A percentile compares a stretch with the other conserved stretches of the same genome.
Evolutionary conservation across 2,329 filamentous ascomycete genomes (phyloP).

Genomic region (Verticillium dahliae): DNA sequence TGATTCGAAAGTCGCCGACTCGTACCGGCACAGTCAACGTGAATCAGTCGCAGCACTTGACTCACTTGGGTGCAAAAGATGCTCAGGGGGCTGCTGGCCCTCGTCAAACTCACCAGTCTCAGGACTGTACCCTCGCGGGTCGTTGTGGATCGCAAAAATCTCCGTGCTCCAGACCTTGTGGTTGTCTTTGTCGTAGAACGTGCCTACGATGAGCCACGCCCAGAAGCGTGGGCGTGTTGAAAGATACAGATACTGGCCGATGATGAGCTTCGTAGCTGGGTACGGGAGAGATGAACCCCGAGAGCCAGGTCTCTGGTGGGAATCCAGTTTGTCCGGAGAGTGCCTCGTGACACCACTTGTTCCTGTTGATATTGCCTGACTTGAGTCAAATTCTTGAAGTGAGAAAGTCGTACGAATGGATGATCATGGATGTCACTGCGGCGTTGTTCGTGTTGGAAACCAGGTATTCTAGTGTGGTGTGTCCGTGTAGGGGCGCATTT

Average conservation of each 20-base stretch:
- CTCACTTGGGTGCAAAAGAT: not conserved
- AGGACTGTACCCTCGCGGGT: not conserved
- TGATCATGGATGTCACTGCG: no score
- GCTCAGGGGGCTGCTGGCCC: not conserved
- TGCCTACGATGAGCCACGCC: constrained; percentile 39
- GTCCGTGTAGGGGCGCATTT: no score
- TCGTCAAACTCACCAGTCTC: constrained; percentile 6
- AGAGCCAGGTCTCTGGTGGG: constrained; percentile 1
- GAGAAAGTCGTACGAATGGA: no score
- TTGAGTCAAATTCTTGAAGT: no score
- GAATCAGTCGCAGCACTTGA: not conserved
- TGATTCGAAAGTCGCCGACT: not conserved
- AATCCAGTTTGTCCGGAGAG: constrained; percentile 17
- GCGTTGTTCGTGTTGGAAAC: no score
- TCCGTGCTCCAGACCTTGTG: constrained; percentile 39
- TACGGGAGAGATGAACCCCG: constrained; percentile 23
- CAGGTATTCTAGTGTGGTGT: no score
- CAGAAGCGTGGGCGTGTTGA: constrained; percentile 26
- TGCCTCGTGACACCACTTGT: not conserved
- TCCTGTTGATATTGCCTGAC: no score
- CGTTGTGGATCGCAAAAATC: constrained; percentile 22
- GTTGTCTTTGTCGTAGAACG: constrained; percentile 37
- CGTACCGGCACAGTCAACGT: not conserved
- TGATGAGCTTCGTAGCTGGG: constrained; percentile 37
- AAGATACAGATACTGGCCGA: constrained; percentile 33